A percentile compares a stretch with the other conserved stretches of the same genome.
Conservation (phyloP, 2,329 filamentous ascomycete species). For the Conoideocrella luteorostrata region DNA sequence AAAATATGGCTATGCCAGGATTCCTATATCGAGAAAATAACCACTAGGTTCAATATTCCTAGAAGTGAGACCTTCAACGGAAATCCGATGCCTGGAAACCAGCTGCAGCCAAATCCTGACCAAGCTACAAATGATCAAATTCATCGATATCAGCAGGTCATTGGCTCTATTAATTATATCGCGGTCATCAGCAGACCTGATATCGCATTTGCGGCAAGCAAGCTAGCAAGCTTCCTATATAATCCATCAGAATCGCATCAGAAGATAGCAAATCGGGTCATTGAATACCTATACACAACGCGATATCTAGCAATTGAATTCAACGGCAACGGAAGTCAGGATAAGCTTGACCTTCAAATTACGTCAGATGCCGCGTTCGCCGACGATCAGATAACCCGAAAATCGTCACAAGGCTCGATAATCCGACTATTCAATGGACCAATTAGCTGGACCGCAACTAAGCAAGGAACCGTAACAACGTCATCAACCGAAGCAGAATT, state of each 20-base stretch:
- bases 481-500: background rate
- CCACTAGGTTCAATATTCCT: background rate
- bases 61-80: background rate
- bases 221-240: background rate
- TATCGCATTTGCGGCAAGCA: background rate
- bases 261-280: background rate
- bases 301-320: constrained; percentile 21
- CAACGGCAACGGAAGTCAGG: constrained; percentile 26
- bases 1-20: background rate
- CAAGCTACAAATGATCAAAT: background rate
- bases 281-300: background rate
- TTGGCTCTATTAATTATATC: background rate
- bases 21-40: background rate
- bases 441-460: background rate
- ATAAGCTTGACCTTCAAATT: constrained; percentile 19
- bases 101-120: background rate
- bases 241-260: background rate
- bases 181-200: background rate
- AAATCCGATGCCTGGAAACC: background rate
- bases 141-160: background rate
- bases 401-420: background rate
- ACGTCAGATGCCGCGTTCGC: constrained; percentile 13
- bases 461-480: background rate
- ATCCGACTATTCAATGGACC: background rate
- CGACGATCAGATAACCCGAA: background rate